Evolutionary conservation across 2,329 filamentous ascomycete species (phyloP).

Genomic region (Pseudogymnoascus sp.): DNA sequence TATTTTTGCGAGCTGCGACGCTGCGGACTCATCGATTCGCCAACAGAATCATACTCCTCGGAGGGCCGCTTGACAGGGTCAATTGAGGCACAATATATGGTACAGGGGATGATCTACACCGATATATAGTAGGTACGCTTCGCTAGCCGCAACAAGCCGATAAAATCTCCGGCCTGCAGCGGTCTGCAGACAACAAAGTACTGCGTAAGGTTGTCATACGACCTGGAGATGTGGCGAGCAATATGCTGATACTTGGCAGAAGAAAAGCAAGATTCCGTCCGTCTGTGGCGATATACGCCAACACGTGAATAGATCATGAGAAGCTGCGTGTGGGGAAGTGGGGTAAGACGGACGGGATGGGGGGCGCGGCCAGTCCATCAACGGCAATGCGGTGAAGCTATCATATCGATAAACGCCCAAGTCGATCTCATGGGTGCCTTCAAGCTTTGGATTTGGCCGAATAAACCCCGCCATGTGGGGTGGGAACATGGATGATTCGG

Average conservation of each 20-base stretch:
- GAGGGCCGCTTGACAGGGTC: not conserved
- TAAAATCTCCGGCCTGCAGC: slow-evolving; percentile 7
- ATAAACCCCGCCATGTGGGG: not conserved
- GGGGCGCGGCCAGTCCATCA: not conserved
- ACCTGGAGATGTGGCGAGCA: slow-evolving; percentile 3
- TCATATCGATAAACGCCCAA: not conserved
- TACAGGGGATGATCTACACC: not conserved
- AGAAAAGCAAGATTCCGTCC: not conserved
- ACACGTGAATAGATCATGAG: not conserved
- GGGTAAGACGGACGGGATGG: not conserved
- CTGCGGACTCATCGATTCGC: not conserved
- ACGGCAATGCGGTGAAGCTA: not conserved
- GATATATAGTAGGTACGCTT: not conserved
- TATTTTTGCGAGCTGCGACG: not conserved
- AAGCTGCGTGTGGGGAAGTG: slow-evolving; percentile 2
- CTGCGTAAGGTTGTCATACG: slow-evolving; percentile 3
- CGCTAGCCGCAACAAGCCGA: slow-evolving; percentile 8
- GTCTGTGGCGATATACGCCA: not conserved
- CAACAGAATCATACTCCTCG: not conserved
- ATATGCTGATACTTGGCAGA: slow-evolving; percentile 5
- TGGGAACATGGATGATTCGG: not conserved
- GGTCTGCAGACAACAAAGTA: not conserved
- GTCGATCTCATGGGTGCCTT: not conserved
- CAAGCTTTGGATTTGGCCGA: slow-evolving; percentile 4
- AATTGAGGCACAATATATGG: slow-evolving; percentile 7